Percentiles rank a stretch among this genome's conserved stretches.
Conservation (phyloP, 2,329 filamentous ascomycete genomes). For the Penicillium rolfsii region DNA sequence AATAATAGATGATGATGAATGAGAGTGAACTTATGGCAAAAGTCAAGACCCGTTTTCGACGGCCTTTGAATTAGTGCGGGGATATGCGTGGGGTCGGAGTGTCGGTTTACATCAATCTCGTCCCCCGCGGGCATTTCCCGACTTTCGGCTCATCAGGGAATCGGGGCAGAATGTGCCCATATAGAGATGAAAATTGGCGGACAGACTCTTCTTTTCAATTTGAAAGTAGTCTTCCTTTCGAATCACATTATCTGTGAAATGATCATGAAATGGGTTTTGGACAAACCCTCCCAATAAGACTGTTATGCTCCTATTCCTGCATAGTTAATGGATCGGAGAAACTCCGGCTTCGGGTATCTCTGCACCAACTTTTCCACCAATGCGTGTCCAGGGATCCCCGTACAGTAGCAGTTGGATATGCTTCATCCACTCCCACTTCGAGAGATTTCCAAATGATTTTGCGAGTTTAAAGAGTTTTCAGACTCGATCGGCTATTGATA, state of each 20-base stretch:
- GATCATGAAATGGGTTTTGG: too few species aligned
- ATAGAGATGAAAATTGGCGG: background rate
- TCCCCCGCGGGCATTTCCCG: background rate
- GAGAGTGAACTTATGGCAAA: background rate
- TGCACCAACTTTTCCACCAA: conserved; percentile 1
- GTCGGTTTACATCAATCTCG: background rate
- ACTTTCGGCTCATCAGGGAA: background rate
- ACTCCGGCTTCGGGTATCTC: background rate
- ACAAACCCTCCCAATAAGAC: background rate
- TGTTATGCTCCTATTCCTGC: background rate
- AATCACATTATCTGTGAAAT: too few species aligned
- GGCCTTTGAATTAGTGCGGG: conserved; percentile 6
- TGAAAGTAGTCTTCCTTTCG: background rate
- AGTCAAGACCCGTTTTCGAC: background rate
- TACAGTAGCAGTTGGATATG: too few species aligned
- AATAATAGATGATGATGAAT: background rate
- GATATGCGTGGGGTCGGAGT: conserved; percentile 6
- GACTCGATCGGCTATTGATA: too few species aligned
- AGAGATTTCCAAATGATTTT: too few species aligned
- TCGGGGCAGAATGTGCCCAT: background rate
- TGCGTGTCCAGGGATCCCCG: background rate
- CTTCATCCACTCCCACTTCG: too few species aligned
- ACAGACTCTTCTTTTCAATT: background rate
- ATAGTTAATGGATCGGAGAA: background rate
- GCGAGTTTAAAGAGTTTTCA: too few species aligned